Base-by-base conservation (phyloP, 2,329 filamentous ascomycete species). In the Sporothrix pseudoabietina region DNA sequence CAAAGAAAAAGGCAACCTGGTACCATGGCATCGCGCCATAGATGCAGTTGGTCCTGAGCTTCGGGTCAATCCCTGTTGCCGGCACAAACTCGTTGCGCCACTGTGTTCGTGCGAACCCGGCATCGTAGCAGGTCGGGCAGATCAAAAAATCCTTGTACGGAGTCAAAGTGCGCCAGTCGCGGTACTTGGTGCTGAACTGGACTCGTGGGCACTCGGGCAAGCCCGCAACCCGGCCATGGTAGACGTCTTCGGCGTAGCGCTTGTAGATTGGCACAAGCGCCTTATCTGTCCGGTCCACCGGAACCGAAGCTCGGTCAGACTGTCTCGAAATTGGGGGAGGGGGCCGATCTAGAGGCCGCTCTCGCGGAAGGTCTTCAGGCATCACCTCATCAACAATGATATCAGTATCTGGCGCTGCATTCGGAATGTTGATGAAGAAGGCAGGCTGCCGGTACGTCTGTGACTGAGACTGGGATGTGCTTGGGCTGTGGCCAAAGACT, bases 1-100 rank as follows among this genome's bases (percentile, higher is more conserved):
- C 94, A 75, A 97, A 85, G 3, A 94, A 85, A 89, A 92, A 97
- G 0, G 94, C 94, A 54, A 97, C 89, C 39, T 93, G 90, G 77
- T 93, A 91, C 93, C 94, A 98, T 0, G 91, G 88, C 0, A 85
- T 87, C 14, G 89, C 87, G 41, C 92, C 93, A 81, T 98, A 93
- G 76, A 94, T 91, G 82, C 95, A 98, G 63, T 87, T 85, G 8
- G 92, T 85, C 63, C 88, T 85, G 55, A 85, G 84, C 16, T 88
- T 86, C 2, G 86, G 83, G 4, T 88, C 84, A 19, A 89, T 88
- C 39, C 85, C 83, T 41, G 88, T 85, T 49, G 88, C 88, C 3
- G 86, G 86, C 12, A 90, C 83, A 77, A 97, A 94, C 47, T 89
- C 84, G 19, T 87, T 85, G 1, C 89, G 86, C 79, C 92, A 97